phyloP scores from a whole-genome alignment of 805 yeast genomes.

The Metschnikowia aberdeeniae region DNA sequence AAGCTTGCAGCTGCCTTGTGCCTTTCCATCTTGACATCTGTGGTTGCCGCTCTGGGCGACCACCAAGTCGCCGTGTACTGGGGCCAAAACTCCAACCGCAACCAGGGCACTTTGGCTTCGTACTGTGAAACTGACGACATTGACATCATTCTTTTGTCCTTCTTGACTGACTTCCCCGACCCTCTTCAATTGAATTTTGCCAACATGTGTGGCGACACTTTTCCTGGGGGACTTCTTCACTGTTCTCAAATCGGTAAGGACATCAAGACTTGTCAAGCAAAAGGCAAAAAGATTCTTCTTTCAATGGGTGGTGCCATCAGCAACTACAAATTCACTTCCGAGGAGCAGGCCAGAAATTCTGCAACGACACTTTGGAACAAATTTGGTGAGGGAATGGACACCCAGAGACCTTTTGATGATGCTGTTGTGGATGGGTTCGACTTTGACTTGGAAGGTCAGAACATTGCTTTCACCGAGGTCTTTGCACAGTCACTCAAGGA shows the following conservation, averaged over 20 bases:
- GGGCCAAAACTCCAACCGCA: constrained; percentile 72
- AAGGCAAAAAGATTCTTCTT: constrained; percentile 13
- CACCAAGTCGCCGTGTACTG: constrained; percentile 70
- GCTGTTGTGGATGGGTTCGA: constrained; percentile 71
- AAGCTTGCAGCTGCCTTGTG: not conserved
- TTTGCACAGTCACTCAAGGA: constrained; percentile 43
- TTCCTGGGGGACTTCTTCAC: constrained; percentile 37
- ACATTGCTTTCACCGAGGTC: constrained; percentile 57
- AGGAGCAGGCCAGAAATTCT: constrained; percentile 52
- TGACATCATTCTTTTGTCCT: constrained; percentile 69
- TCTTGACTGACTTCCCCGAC: constrained; percentile 59
- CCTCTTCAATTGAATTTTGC: constrained; percentile 48
- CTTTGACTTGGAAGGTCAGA: constrained; percentile 54
- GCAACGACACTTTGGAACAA: constrained; percentile 42
- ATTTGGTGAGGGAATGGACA: constrained; percentile 33
- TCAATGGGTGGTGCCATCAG: constrained; percentile 53
- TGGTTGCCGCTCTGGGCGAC: constrained; percentile 1
- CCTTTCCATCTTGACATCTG: not conserved
- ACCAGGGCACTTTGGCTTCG: constrained; percentile 34
- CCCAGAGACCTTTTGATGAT: constrained; percentile 30
- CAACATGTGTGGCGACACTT: constrained; percentile 39
- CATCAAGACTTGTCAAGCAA: constrained; percentile 12
- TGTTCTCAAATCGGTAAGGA: constrained; percentile 14
- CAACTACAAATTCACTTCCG: constrained; percentile 48
- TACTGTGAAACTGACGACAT: constrained; percentile 70